These are phyloP conservation scores for Arctium minus DNA, from an alignment of 129 eudicot genomes.

Conservation along the genomic window DNA sequence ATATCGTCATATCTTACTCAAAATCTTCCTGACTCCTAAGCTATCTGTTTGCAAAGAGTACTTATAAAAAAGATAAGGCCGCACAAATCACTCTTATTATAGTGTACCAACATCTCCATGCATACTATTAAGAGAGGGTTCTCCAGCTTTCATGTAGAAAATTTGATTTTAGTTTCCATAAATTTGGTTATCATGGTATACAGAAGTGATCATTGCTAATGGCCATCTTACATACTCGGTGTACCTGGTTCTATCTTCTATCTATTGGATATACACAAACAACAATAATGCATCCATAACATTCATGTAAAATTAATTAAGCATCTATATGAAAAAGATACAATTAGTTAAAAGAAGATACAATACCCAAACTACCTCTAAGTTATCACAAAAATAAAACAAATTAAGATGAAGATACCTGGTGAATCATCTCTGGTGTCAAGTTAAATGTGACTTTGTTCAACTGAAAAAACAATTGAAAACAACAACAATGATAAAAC, in stretches of 20 bases:
- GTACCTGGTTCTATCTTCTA: not conserved
- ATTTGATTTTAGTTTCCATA: too few species aligned
- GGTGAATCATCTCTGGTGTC: conserved; percentile 42
- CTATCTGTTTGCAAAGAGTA: not conserved
- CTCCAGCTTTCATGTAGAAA: too few species aligned
- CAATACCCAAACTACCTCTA: not conserved
- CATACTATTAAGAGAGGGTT: too few species aligned
- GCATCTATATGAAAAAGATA: not conserved
- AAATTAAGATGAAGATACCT: not conserved
- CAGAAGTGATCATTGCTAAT: too few species aligned
- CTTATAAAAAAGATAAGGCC: not conserved
- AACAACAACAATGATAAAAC: not conserved
- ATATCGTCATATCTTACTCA: not conserved
- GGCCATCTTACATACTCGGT: not conserved
- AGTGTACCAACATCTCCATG: not conserved
- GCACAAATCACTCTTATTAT: not conserved
- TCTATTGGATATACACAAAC: not conserved
- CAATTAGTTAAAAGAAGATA: not conserved
- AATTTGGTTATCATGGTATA: too few species aligned
- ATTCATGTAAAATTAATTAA: not conserved
- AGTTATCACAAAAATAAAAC: not conserved
- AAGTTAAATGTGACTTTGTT: conserved; percentile 90
- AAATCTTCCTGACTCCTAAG: not conserved
- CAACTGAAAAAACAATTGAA: conserved; percentile 47
- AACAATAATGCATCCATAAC: not conserved